Conservation (phyloP, 179 eudicot species). For the Sideroxylon spinosum region DNA sequence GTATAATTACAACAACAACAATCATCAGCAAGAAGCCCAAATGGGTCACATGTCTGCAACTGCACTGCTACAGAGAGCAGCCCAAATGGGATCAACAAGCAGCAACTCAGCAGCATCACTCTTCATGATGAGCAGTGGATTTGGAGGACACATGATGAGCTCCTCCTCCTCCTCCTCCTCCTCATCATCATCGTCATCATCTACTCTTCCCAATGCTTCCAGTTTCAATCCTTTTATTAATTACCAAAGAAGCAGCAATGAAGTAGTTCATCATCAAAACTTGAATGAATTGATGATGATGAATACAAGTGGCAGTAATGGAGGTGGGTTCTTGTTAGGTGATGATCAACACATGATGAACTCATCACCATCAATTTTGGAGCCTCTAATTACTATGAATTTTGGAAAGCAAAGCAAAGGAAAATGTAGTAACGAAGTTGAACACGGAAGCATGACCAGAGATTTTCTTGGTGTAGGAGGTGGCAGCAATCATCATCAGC, state of each 20-base stretch:
- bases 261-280: not conserved
- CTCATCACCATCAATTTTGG: not conserved
- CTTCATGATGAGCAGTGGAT: slow-evolving; percentile 6
- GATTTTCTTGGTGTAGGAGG: slow-evolving; percentile 54
- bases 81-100: slow-evolving; percentile 46
- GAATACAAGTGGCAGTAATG: not conserved
- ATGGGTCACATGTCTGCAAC: slow-evolving; percentile 42
- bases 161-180: slow-evolving; percentile 9
- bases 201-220: slow-evolving; percentile 5
- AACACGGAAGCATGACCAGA: slow-evolving; percentile 29
- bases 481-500: not conserved
- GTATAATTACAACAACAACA: slow-evolving; percentile 21
- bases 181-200: too few species aligned
- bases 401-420: not conserved
- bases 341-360: slow-evolving; percentile 1
- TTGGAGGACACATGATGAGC: slow-evolving; percentile 33
- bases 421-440: slow-evolving; percentile 9
- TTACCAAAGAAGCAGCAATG: slow-evolving; percentile 7
- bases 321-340: slow-evolving; percentile 22
- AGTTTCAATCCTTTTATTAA: slow-evolving; percentile 22
- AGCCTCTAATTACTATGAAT: slow-evolving; percentile 7
- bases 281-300: slow-evolving; percentile 14
- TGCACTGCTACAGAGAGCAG: slow-evolving; percentile 46
- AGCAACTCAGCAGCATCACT: slow-evolving; percentile 20
- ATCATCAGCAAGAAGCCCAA: slow-evolving; percentile 18